Conservation (phyloP, 2,329 filamentous ascomycete species). For the Aspergillus bombycis region DNA sequence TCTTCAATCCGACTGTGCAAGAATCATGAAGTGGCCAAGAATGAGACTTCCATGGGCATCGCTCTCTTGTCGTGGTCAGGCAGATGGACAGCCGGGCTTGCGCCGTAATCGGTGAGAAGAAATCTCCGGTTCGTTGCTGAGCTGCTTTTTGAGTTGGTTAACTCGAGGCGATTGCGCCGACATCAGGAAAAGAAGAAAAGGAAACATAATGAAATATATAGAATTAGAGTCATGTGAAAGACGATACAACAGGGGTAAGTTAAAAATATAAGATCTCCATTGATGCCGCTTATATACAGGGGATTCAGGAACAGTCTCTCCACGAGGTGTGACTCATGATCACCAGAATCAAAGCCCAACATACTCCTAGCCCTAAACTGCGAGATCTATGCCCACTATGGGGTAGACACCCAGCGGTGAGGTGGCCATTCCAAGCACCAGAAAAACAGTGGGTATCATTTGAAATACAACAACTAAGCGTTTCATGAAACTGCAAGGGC, state of each 20-base stretch:
- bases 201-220: neutral
- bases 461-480: conserved; percentile 13
- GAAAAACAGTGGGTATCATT: conserved; percentile 17
- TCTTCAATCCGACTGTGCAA: neutral
- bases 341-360: conserved; percentile 13
- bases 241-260: neutral
- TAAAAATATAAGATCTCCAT: conserved; percentile 2
- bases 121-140: conserved; percentile 9
- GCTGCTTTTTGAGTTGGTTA: neutral
- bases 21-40: neutral
- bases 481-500: conserved; percentile 5
- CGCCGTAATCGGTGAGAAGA: neutral
- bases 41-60: neutral
- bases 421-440: conserved; percentile 14
- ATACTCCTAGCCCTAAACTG: conserved; percentile 1
- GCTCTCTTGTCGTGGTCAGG: neutral
- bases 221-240: neutral
- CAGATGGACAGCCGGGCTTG: neutral
- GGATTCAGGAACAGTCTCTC: conserved; percentile 3
- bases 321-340: conserved; percentile 7
- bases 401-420: conserved; percentile 10
- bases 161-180: neutral
- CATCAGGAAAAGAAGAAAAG: neutral
- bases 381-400: conserved; percentile 7
- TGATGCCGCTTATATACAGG: conserved; percentile 11